A percentile compares a stretch with the other conserved stretches of the same genome.
These are phyloP conservation scores for Wickerhamomyces sydowiorum DNA, from an alignment of 805 yeast species.

Conservation along the genomic window DNA sequence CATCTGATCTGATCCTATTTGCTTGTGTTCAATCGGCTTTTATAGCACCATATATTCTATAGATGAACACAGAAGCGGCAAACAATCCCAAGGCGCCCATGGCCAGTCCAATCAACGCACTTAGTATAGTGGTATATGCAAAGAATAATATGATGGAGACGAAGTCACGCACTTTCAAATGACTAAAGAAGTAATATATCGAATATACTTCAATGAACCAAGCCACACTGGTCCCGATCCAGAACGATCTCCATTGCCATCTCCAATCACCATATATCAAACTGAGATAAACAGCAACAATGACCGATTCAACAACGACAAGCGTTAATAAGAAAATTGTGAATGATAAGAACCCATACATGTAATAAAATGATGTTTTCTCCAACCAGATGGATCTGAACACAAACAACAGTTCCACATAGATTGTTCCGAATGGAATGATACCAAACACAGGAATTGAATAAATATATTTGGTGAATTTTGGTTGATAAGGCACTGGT, in stretches of 20 bases:
- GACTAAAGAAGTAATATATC: slow-evolving; percentile 53
- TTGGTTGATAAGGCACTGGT: slow-evolving; percentile 32
- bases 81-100: slow-evolving; percentile 73
- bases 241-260: slow-evolving; percentile 85
- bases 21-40: slow-evolving; percentile 40
- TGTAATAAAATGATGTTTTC: slow-evolving; percentile 70
- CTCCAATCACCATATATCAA: slow-evolving; percentile 48
- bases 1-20: neutral
- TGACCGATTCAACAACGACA: slow-evolving; percentile 65
- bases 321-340: slow-evolving; percentile 54
- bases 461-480: slow-evolving; percentile 12
- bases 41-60: slow-evolving; percentile 51
- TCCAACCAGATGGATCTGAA: slow-evolving; percentile 78
- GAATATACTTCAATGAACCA: slow-evolving; percentile 66
- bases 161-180: slow-evolving; percentile 58
- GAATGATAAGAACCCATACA: slow-evolving; percentile 70
- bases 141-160: slow-evolving; percentile 65
- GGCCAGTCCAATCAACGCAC: slow-evolving; percentile 56
- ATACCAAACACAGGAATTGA: slow-evolving; percentile 53
- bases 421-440: slow-evolving; percentile 75
- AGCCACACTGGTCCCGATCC: slow-evolving; percentile 66
- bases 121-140: slow-evolving; percentile 62
- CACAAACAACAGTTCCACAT: slow-evolving; percentile 68
- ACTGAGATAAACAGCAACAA: slow-evolving; percentile 62
- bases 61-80: slow-evolving; percentile 61